These are phyloP conservation scores for Leishmania gerbilli DNA, from an alignment of 208 protist genomes.

Conservation along the genomic window DNA sequence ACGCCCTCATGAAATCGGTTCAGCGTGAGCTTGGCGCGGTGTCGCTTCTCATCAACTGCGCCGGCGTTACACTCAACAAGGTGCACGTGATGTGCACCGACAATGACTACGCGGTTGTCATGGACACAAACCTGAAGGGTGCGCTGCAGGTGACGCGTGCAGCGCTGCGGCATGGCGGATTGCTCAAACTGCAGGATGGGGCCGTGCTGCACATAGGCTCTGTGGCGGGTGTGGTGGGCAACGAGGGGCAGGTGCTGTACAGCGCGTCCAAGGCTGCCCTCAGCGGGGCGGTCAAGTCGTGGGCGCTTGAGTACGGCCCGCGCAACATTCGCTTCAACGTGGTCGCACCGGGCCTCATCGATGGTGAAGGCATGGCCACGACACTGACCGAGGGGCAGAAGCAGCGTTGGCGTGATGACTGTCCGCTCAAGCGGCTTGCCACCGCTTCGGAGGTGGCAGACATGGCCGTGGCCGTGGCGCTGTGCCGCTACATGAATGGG, in stretches of 20 bases:
- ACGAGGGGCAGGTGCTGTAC: slow-evolving; percentile 92
- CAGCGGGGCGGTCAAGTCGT: slow-evolving; percentile 77
- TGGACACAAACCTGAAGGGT: slow-evolving; percentile 80
- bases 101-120: slow-evolving; percentile 67
- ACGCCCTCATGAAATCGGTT: slow-evolving; percentile 57
- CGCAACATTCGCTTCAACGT: slow-evolving; percentile 92
- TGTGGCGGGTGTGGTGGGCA: slow-evolving; percentile 70
- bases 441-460: slow-evolving; percentile 82
- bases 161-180: slow-evolving; percentile 76
- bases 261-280: slow-evolving; percentile 91
- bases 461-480: slow-evolving; percentile 48
- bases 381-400: slow-evolving; percentile 57
- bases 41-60: slow-evolving; percentile 79
- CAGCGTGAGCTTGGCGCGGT: slow-evolving; percentile 45
- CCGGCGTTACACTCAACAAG: slow-evolving; percentile 80
- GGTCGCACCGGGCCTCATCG: slow-evolving; percentile 88
- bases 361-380: slow-evolving; percentile 79
- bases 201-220: slow-evolving; percentile 84
- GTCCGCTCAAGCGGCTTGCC: slow-evolving; percentile 71
- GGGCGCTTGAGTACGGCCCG: slow-evolving; percentile 78
- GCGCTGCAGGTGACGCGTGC: slow-evolving; percentile 73
- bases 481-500: slow-evolving; percentile 81
- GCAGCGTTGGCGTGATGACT: slow-evolving; percentile 51
- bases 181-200: slow-evolving; percentile 55
- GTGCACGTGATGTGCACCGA: slow-evolving; percentile 66